Evolutionary conservation across 768 basidiomycete species (phyloP), one percentile per base, ranked within the genome.

Genomic region (Imleria badia): DNA sequence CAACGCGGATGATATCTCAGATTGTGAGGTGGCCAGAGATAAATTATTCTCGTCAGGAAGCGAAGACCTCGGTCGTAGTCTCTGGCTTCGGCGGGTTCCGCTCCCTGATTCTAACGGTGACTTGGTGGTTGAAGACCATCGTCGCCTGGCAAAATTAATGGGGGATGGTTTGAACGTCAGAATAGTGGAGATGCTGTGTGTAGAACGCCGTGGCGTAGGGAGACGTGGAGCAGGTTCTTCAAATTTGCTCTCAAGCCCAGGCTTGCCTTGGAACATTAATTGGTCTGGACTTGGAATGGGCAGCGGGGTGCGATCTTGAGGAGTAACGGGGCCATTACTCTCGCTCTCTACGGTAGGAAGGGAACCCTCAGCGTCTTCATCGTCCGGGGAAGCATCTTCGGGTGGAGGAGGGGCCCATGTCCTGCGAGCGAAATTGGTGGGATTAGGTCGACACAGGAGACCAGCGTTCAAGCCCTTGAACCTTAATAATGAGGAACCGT

Each of bases 121-220:
- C 60, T 69, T 70, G 34, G 73, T 64, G 20, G 68, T 62, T 39
- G 76, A 78, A 56, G 73, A 78, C 85, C 85, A 85, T 54, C 84
- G 79, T 49, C 81, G 80, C 60, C 78, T 79, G 9, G 85, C 84
- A 65, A 82, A 85, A 60, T 78, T 77, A 67, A 80, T 77, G n/a
- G 85, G 85, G 35, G 83, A 81, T 15, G 85, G 85, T 47, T 82
- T 83, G 66, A 77, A 81, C 22, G 78, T 80, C 61, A 84, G 62
- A 30, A 79, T 74, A 29, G 73, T 75, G 45, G 76, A 73, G 66
- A 70, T 26, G 51, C 48, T 52, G 34, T 62, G 54, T 26, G 45
- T 45, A 42, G 52, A 45, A 57, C 36, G 55, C 52, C 60, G 64
- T 56, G 68, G 68, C 15, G 52, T 66, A 44, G 66, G 55, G 51